These are phyloP conservation scores for Elsinoe ampelina DNA, from an alignment of 2,329 filamentous ascomycete species.

Conservation along the genomic window DNA sequence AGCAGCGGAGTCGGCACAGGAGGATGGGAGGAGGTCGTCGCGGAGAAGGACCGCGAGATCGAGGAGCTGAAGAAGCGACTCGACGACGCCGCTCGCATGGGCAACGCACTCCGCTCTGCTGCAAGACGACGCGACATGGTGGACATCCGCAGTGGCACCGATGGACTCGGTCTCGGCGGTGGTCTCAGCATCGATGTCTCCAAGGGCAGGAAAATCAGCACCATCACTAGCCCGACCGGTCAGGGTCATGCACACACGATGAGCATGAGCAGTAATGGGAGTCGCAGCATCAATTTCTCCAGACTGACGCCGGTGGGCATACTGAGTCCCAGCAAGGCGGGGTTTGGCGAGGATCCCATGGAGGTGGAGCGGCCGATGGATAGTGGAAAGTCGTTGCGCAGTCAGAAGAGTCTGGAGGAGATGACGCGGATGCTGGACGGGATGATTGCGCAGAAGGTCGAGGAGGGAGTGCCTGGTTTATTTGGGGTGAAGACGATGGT, in stretches of 20 bases:
- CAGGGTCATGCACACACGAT: constrained; percentile 2
- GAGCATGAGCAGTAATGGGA: constrained; percentile 5
- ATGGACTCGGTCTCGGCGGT: background rate
- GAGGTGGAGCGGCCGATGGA: constrained; percentile 21
- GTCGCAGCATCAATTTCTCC: constrained; percentile 16
- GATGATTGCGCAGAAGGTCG: constrained; percentile 54
- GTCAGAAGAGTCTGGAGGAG: constrained; percentile 65
- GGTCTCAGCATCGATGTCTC: constrained; percentile 20
- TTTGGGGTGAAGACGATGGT: background rate
- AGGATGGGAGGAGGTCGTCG: constrained; percentile 51
- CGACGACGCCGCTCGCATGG: constrained; percentile 93
- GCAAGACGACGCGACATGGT: constrained; percentile 70
- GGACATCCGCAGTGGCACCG: constrained; percentile 16
- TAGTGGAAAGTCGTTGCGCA: constrained; percentile 41
- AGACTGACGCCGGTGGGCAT: constrained; percentile 16
- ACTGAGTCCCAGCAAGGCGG: constrained; percentile 13
- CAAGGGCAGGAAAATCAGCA: constrained; percentile 25
- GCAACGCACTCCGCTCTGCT: constrained; percentile 73
- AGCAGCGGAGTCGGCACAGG: background rate
- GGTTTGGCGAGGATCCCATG: background rate
- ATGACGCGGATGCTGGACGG: constrained; percentile 91
- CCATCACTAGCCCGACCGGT: background rate
- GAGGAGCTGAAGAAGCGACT: constrained; percentile 78
- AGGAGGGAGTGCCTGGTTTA: background rate
- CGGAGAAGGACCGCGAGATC: constrained; percentile 89